phyloP scores from a whole-genome alignment of 768 basidiomycete species.

The Termitomyces sp. region DNA sequence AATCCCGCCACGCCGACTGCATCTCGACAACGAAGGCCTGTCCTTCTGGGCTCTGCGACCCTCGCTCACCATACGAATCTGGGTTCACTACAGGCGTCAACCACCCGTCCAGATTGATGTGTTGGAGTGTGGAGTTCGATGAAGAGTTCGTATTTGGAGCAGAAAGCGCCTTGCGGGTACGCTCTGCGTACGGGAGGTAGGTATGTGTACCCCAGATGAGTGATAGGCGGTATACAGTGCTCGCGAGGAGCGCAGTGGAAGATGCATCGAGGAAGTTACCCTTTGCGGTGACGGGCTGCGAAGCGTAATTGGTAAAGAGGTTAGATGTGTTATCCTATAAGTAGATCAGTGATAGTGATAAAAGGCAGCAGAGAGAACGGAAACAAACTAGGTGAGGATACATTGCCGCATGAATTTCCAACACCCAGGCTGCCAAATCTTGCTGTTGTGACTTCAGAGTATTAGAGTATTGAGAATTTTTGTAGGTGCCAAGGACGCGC shows the following conservation, averaged over 20 bases:
- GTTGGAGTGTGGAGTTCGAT: slow-evolving; percentile 23
- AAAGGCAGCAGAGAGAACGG: background rate
- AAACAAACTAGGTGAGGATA: slow-evolving; percentile 51
- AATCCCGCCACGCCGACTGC: slow-evolving; percentile 72
- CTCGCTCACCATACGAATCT: slow-evolving; percentile 38
- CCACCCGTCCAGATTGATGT: slow-evolving; percentile 60
- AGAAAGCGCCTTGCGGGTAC: slow-evolving; percentile 36
- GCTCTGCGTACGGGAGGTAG: slow-evolving; percentile 54
- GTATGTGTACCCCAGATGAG: slow-evolving; percentile 43
- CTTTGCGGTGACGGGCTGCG: slow-evolving; percentile 29
- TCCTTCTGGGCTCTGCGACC: slow-evolving; percentile 61
- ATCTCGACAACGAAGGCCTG: slow-evolving; percentile 77
- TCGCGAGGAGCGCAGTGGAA: slow-evolving; percentile 69
- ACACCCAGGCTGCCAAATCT: slow-evolving; percentile 59
- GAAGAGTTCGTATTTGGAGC: slow-evolving; percentile 13
- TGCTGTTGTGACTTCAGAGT: slow-evolving; percentile 43
- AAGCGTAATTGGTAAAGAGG: slow-evolving; percentile 72
- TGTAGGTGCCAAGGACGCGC: slow-evolving; percentile 73
- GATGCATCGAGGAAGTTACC: slow-evolving; percentile 68
- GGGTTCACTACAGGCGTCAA: slow-evolving; percentile 76
- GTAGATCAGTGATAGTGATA: background rate
- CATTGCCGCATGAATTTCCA: slow-evolving; percentile 71
- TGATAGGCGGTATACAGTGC: slow-evolving; percentile 70
- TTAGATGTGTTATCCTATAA: slow-evolving; percentile 33
- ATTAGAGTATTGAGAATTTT: slow-evolving; percentile 49